Percentiles rank a stretch among this genome's conserved stretches.
Evolutionary conservation across 257 asterid genomes (phyloP).

Genomic region (Craterostigma plantagineum): DNA sequence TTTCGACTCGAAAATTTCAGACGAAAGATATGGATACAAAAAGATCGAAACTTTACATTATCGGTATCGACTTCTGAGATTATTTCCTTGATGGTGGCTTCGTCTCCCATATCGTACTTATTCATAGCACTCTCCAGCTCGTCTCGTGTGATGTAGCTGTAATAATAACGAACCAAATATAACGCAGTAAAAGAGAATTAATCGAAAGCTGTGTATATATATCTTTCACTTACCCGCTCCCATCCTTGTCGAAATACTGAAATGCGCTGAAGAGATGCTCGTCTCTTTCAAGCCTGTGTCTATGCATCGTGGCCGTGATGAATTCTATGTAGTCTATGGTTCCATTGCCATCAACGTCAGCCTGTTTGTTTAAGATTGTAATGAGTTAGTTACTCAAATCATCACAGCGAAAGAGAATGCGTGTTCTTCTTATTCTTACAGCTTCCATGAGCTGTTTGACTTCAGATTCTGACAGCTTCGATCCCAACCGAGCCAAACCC

Average conservation of each 20-base stretch:
- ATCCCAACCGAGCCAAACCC: conserved; percentile 79
- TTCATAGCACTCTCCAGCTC: conserved; percentile 72
- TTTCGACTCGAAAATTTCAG: background rate
- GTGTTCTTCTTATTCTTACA: conserved; percentile 26
- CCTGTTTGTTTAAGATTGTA: conserved; percentile 16
- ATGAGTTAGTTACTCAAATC: conserved; percentile 4
- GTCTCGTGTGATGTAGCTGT: conserved; percentile 62
- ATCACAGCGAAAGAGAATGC: background rate
- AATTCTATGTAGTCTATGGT: conserved; percentile 45
- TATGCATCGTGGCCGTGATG: conserved; percentile 54
- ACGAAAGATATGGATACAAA: no score
- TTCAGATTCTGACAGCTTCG: conserved; percentile 63
- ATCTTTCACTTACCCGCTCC: conserved; percentile 33
- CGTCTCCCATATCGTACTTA: conserved; percentile 80
- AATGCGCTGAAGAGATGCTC: conserved; percentile 37
- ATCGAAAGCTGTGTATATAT: background rate
- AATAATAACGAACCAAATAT: background rate
- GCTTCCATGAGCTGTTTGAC: conserved; percentile 91
- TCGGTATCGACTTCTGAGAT: conserved; percentile 81
- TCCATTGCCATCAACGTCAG: conserved; percentile 51
- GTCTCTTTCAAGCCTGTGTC: conserved; percentile 47
- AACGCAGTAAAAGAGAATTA: background rate
- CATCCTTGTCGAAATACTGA: conserved; percentile 42
- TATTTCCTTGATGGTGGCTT: conserved; percentile 53
- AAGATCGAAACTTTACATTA: conserved; percentile 40